phyloP scores from a whole-genome alignment of 306 rosid species.

The Carpinus viminea region DNA sequence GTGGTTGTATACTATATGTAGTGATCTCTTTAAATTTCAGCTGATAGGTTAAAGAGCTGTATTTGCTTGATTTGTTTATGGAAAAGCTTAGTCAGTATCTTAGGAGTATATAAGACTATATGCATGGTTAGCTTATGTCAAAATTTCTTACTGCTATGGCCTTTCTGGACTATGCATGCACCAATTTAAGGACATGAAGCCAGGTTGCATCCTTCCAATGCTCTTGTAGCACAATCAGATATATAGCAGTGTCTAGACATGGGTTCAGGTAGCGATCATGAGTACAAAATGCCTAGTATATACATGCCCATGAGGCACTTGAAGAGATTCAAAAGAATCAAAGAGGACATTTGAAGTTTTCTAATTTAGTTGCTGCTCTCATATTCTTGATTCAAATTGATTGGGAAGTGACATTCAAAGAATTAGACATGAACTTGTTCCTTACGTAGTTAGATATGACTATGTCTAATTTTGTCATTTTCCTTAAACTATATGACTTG shows the following conservation, averaged over 20 bases:
- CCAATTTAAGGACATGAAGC: neutral
- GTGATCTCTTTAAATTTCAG: too few relatives aligned
- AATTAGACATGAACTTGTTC: too few relatives aligned
- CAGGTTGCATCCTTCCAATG: neutral
- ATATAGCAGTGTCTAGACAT: neutral
- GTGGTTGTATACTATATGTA: too few relatives aligned
- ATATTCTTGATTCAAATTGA: neutral
- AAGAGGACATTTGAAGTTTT: neutral
- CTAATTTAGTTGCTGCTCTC: neutral
- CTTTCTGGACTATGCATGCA: neutral
- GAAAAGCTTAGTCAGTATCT: too few relatives aligned
- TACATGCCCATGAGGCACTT: neutral
- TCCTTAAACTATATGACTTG: too few relatives aligned
- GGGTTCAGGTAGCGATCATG: neutral
- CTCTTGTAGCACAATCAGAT: too few relatives aligned
- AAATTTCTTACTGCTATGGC: neutral
- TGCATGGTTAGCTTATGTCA: neutral
- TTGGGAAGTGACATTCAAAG: too few relatives aligned
- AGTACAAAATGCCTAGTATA: neutral
- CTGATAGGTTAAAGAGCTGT: too few relatives aligned
- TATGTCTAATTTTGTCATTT: too few relatives aligned
- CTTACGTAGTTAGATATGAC: too few relatives aligned
- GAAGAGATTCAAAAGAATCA: neutral
- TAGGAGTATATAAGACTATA: neutral
- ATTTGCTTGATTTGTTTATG: too few relatives aligned